Conservation (phyloP, 2,329 filamentous ascomycete genomes). For the Corynespora cassiicola region DNA sequence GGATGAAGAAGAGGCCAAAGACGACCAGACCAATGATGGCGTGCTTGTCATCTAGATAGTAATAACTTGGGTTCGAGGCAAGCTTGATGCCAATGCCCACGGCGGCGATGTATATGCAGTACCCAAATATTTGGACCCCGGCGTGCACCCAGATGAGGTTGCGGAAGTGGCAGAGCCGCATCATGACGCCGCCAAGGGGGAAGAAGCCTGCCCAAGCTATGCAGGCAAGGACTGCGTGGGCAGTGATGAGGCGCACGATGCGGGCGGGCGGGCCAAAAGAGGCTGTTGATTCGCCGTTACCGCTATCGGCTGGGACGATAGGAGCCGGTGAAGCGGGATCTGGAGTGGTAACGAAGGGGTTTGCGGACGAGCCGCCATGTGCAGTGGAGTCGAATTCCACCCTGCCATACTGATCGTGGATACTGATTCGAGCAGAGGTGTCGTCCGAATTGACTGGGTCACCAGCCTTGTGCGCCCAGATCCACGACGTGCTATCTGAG, state of each 20-base stretch:
- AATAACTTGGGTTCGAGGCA: slow-evolving; percentile 42
- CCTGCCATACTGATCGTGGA: slow-evolving; percentile 45
- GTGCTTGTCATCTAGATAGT: slow-evolving; percentile 47
- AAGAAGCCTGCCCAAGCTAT: slow-evolving; percentile 47
- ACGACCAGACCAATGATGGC: slow-evolving; percentile 59
- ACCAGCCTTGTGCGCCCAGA: slow-evolving; percentile 53
- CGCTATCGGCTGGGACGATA: no score
- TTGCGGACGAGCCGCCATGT: slow-evolving; percentile 1
- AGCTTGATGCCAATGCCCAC: slow-evolving; percentile 58
- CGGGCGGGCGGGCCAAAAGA: background rate
- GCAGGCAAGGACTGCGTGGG: slow-evolving; percentile 45
- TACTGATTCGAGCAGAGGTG: slow-evolving; percentile 53
- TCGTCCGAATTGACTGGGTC: slow-evolving; percentile 50
- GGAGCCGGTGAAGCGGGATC: slow-evolving; percentile 2
- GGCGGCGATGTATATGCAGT: slow-evolving; percentile 53
- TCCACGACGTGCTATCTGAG: slow-evolving; percentile 50
- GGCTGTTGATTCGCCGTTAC: no score
- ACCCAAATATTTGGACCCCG: slow-evolving; percentile 52
- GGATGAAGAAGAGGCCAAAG: slow-evolving; percentile 58
- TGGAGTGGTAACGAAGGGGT: slow-evolving; percentile 4
- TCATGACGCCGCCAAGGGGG: slow-evolving; percentile 47
- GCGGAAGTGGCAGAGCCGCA: slow-evolving; percentile 44
- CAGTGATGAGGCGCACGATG: slow-evolving; percentile 26
- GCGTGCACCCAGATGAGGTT: slow-evolving; percentile 48
- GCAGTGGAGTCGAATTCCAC: background rate